A percentile compares a stretch with the other conserved stretches of the same genome.
Evolutionary conservation across 2,329 filamentous ascomycete genomes (phyloP).

Genomic region (Cordyceps tenuipes): DNA sequence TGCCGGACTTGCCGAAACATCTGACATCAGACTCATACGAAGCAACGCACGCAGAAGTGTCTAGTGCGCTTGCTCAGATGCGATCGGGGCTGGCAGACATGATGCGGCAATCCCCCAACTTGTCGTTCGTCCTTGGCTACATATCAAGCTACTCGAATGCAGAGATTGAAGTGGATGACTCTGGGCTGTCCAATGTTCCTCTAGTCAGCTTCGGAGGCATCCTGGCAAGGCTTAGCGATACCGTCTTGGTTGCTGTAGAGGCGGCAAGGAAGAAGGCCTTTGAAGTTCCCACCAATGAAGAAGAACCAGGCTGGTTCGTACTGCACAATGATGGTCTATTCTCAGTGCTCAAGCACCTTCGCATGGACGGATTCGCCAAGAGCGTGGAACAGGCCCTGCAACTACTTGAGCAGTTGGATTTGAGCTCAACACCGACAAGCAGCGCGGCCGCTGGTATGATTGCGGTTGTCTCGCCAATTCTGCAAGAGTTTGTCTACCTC

Average conservation of each 20-base stretch:
- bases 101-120: conserved; percentile 39
- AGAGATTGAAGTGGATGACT: conserved; percentile 16
- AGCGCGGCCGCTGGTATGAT: conserved; percentile 25
- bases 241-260: conserved; percentile 72
- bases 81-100: conserved; percentile 31
- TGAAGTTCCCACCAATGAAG: conserved; percentile 27
- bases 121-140: conserved; percentile 59
- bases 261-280: conserved; percentile 51
- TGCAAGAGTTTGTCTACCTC: conserved; percentile 62
- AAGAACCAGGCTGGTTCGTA: conserved; percentile 28
- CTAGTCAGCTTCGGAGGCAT: conserved; percentile 44
- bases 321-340: conserved; percentile 42
- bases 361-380: conserved; percentile 45
- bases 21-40: conserved; percentile 35
- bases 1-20: conserved; percentile 42
- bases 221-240: conserved; percentile 60
- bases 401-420: conserved; percentile 25
- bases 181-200: conserved; percentile 13
- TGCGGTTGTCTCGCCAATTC: conserved; percentile 49
- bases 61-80: conserved; percentile 30
- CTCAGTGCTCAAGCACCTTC: conserved; percentile 49
- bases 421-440: conserved; percentile 20
- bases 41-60: conserved; percentile 27
- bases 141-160: conserved; percentile 54
- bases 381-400: conserved; percentile 31